Base-by-base conservation (phyloP, 1,284 basidiomycete genomes). In the Cryptococcus hybrid region DNA sequence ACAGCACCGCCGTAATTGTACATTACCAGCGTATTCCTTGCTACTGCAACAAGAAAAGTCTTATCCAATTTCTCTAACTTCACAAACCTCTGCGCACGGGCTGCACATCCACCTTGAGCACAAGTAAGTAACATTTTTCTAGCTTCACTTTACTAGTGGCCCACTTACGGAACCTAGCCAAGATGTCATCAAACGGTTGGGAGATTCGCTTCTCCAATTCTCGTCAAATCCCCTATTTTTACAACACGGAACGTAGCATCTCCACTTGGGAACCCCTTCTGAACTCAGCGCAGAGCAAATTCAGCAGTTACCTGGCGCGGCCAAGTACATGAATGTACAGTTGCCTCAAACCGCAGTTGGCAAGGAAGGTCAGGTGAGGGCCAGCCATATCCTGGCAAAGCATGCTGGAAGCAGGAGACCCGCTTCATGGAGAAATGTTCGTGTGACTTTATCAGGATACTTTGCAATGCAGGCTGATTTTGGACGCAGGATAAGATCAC, bases 311-410 rank as follows among this genome's bases (percentile, higher is more conserved):
- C 86, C 88, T 1, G 92, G 92, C 0, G 88, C 87, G 30, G 76
- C 84, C 7, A 66, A 80, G 62, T 79, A 85, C 51, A 78, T 86
- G 34, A 40, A 34, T 51, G 40, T 36, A 47, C 51, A 8, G 58
- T n/a, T n/a, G n/a, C 18, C 60, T 35, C 61, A 51, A 38, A 42
- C 54, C 38, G 47, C 55, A 47, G 30, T 51, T 2, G 55, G 37
- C 13, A 51, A 55, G 54, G 56, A 57, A 35, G 69, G 53, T 12
- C 84, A 90, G 77, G 91, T 97, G 38, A 86, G 92, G 57, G 95
- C 94, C 9, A 94, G 91, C 73, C 96, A 99, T 80, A 81, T 99
- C 62, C 81, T 99, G 55, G 87, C 97, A 66, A 99, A 99, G 80
- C 94, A 98, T 78, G 80, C 79, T 34, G 90, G 84, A 11, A 94